Base-by-base conservation (phyloP, 805 yeast species). In the Kluyveromyces nonfermentans region DNA sequence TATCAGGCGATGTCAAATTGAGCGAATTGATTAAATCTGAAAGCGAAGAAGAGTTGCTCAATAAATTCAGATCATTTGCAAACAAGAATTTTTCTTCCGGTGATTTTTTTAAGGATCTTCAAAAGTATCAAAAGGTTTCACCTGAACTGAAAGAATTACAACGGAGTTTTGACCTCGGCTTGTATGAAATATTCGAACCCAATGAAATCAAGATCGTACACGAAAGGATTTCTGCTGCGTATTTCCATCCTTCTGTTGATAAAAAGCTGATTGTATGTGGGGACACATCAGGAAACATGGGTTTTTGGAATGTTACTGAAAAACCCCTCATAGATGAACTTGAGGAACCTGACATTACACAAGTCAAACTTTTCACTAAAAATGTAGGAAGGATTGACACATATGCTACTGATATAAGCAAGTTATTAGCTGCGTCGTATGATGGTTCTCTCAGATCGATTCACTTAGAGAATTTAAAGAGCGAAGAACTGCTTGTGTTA, bases 201-300 rank as follows among this genome's bases (percentile, higher is more conserved):
- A 75, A 78, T 49, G 84, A 82, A 41, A 73, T 87, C 48, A 82
- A 80, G 54, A 63, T 90, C 4, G 75, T 85, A 0, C 53, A 61
- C 54, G 83, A 81, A 42, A 70, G 98, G 46, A 79, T 90, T 59
- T 78, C 89, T 0, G 69, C 85, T 2, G 72, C 88, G 34, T 68
- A 71, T 33, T 82, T 86, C 59, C 97, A 90, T 62, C 96, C 97
- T 0, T 64, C 84, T 0, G 59, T 57, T 0, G 73, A 71, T 1
- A 78, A 78, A 47, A 72, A 82, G 50, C 55, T 90, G 4, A 70
- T 88, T 1, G 59, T 85, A 28, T 96, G 88, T 1, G 97, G 97
- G 37, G 98, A 93, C 63, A 85, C 86, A 10, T 65, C 67, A n/a
- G 98, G 98, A 5, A 74, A 78, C 49, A 64, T 88, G 35, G 97